These are phyloP conservation scores for Helotiales sp. DNA, from an alignment of 2,329 filamentous ascomycete genomes.

Conservation along the genomic window DNA sequence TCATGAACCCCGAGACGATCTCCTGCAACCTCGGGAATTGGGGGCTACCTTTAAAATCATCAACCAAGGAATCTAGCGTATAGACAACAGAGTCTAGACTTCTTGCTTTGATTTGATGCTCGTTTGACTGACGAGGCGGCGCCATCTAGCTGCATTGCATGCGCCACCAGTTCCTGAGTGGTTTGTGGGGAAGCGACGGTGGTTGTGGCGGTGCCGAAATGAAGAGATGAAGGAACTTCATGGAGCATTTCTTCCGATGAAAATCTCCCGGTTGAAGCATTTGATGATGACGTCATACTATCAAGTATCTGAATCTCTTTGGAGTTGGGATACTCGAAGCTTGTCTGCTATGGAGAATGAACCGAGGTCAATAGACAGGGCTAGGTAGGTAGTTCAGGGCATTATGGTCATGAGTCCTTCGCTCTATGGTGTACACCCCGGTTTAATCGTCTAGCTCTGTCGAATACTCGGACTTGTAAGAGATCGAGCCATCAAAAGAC, in stretches of 20 bases:
- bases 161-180: slow-evolving; percentile 7
- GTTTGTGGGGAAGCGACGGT: slow-evolving; percentile 7
- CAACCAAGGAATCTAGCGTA: slow-evolving; percentile 4
- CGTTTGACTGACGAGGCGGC: slow-evolving; percentile 4
- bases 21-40: neutral
- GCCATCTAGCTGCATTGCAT: neutral
- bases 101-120: neutral
- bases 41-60: neutral
- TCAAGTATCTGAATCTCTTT: neutral
- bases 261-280: neutral
- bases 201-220: slow-evolving; percentile 5
- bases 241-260: neutral
- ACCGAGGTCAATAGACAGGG: neutral
- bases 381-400: neutral
- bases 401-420: neutral
- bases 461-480: no score
- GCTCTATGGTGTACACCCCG: neutral
- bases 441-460: no score
- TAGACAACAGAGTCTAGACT: neutral
- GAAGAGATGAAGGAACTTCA: neutral
- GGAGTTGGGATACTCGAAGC: neutral
- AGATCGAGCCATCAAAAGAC: no score
- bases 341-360: neutral
- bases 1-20: neutral
- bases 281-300: neutral